Conservation (phyloP, 1,139 yeast genomes). For the Candida sp. region DNA sequence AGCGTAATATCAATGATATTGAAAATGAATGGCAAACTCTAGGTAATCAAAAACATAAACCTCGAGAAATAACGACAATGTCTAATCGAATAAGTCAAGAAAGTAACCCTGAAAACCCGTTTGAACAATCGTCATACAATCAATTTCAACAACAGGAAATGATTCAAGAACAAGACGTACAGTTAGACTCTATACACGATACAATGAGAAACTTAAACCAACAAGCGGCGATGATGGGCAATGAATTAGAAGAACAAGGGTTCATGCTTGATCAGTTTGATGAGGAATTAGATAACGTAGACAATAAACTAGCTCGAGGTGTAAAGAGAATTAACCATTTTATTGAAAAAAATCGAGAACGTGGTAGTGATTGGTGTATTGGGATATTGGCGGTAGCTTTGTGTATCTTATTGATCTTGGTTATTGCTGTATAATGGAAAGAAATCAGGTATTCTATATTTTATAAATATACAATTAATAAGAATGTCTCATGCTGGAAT, state of each 20-base stretch:
- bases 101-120: conserved; percentile 25
- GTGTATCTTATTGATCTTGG: conserved; percentile 66
- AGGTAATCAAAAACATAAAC: conserved; percentile 19
- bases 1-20: conserved; percentile 34
- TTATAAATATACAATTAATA: too few relatives aligned
- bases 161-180: conserved; percentile 78
- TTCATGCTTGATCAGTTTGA: conserved; percentile 80
- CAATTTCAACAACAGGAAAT: conserved; percentile 72
- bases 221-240: conserved; percentile 88
- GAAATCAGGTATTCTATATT: too few relatives aligned
- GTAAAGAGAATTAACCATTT: conserved; percentile 67
- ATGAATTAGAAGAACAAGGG: conserved; percentile 85
- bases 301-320: conserved; percentile 66
- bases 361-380: conserved; percentile 88
- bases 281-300: conserved; percentile 72
- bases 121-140: conserved; percentile 26
- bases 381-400: conserved; percentile 71
- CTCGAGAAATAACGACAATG: conserved; percentile 45
- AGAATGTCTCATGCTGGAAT: too few relatives aligned
- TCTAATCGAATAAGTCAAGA: conserved; percentile 49
- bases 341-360: conserved; percentile 72
- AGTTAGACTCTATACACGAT: conserved; percentile 75
- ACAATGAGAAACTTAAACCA: conserved; percentile 81
- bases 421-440: conserved; percentile 54
- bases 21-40: conserved; percentile 25